Conservation (phyloP, 1,284 basidiomycete species). For the Cryptococcus sp. region DNA sequence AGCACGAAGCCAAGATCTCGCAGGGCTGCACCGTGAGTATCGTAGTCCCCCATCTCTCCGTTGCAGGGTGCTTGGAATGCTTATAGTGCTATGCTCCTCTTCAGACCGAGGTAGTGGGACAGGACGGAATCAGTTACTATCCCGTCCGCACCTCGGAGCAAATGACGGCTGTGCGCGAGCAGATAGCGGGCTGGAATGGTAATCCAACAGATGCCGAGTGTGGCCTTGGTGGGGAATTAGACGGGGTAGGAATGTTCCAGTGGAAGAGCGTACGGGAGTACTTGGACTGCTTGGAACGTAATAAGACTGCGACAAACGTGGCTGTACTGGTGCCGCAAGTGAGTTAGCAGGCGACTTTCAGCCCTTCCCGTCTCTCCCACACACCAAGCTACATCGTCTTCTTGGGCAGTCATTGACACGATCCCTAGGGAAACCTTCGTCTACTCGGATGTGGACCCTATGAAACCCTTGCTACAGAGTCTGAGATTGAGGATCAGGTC, state of each 20-base stretch:
- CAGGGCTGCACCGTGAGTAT: constrained; percentile 47
- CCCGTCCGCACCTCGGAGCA: constrained; percentile 31
- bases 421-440: constrained; percentile 45
- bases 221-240: not conserved
- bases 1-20: constrained; percentile 47
- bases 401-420: not conserved
- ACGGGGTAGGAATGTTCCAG: constrained; percentile 39
- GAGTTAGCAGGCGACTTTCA: constrained; percentile 3
- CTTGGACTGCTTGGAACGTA: constrained; percentile 45
- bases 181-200: constrained; percentile 53
- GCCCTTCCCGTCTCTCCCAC: no score
- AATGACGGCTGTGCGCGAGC: constrained; percentile 37
- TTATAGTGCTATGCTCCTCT: not conserved
- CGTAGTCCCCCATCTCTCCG: not conserved
- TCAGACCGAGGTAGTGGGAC: constrained; percentile 50
- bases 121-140: constrained; percentile 50
- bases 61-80: no score
- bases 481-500: constrained; percentile 36
- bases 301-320: constrained; percentile 45
- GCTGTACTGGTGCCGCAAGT: constrained; percentile 48
- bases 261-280: constrained; percentile 41
- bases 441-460: constrained; percentile 45
- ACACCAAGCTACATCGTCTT: no score
- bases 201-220: constrained; percentile 43
- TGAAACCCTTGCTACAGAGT: constrained; percentile 27